Base-by-base conservation (phyloP, 768 basidiomycete species). In the Phaeotremella fagi region DNA sequence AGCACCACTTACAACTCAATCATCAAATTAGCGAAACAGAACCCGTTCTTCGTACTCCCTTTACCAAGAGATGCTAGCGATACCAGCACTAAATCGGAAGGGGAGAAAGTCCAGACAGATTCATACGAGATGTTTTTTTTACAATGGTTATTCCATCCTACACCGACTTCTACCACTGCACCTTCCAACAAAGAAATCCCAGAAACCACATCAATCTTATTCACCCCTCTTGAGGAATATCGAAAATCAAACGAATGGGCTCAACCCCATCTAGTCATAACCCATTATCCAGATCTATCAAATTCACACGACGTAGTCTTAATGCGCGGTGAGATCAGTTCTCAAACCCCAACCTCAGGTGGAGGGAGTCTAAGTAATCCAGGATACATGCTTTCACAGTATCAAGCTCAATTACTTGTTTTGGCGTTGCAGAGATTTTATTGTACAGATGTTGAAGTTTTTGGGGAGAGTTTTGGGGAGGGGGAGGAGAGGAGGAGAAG, bases 201-300 rank as follows among this genome's bases (percentile, higher is more conserved):
- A 71, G 76, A 54, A 70, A 66, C 64, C 4, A 82, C 90, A 4
- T 91, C 90, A 0, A 80, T 94, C 48, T 79, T 98, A 29, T 94
- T 94, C 78, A 91, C 95, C 0, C 88, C 92, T 1, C 79, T 98
- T 37, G 85, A 87, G 61, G 94, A 97, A 76, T 99, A 89, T 81
- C 94, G 95, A 74, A 75, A 83, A 52, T 84, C 86, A 35, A 80
- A 80, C 48, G 80, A 85, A 16, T 97, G 85, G 72, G 87, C 95
- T 5, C 91, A 90, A 3, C 92, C 94, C 1, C 88, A 90, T 69
- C 80, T 99, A 23, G 86, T 87, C 22, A 66, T 97, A 33, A 97
- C 92, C 3, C 83, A 88, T 73, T 97, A 98, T 75, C 86, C 92
- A 45, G 92, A 98, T 65, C 77, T 99, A 4, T 82, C 84, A 1